Percentiles rank a stretch among this genome's conserved stretches.
phyloP scores from a whole-genome alignment of 805 yeast species.

The Wickerhamiella parazyma region DNA sequence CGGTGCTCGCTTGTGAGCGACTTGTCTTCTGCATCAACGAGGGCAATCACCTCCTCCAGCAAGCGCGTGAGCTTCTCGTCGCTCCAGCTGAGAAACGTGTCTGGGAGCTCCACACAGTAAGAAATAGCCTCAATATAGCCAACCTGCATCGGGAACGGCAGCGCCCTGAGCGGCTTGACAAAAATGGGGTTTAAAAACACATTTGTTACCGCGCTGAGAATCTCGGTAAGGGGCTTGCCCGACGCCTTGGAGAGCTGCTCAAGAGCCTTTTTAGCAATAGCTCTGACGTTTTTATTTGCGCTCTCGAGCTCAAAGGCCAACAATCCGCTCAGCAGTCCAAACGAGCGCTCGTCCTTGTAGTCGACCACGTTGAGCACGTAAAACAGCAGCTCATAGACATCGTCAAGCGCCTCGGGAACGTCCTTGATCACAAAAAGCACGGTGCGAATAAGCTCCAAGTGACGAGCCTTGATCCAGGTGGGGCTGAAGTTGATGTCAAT shows the following conservation, averaged over 20 bases:
- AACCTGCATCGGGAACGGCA: slow-evolving; percentile 97
- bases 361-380: slow-evolving; percentile 53
- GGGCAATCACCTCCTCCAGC: slow-evolving; percentile 76
- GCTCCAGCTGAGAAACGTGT: slow-evolving; percentile 69
- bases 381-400: slow-evolving; percentile 56
- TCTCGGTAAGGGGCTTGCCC: slow-evolving; percentile 50
- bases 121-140: slow-evolving; percentile 97
- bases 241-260: slow-evolving; percentile 56
- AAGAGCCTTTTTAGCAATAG: slow-evolving; percentile 63
- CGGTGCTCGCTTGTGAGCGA: slow-evolving; percentile 79
- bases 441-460: slow-evolving; percentile 73
- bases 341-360: slow-evolving; percentile 54
- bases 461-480: slow-evolving; percentile 61
- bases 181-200: slow-evolving; percentile 83
- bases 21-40: slow-evolving; percentile 97
- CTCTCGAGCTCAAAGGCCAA: slow-evolving; percentile 87
- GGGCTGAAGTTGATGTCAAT: slow-evolving; percentile 54
- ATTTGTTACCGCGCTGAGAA: slow-evolving; percentile 72
- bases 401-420: slow-evolving; percentile 55
- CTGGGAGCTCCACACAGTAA: slow-evolving; percentile 68
- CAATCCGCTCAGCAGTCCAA: slow-evolving; percentile 73
- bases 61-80: slow-evolving; percentile 71
- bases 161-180: slow-evolving; percentile 90
- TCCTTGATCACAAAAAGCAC: slow-evolving; percentile 83
- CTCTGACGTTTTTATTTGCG: slow-evolving; percentile 69